Evolutionary conservation across 2,329 filamentous ascomycete species (phyloP).

Genomic region (Nannizzia gypsea): DNA sequence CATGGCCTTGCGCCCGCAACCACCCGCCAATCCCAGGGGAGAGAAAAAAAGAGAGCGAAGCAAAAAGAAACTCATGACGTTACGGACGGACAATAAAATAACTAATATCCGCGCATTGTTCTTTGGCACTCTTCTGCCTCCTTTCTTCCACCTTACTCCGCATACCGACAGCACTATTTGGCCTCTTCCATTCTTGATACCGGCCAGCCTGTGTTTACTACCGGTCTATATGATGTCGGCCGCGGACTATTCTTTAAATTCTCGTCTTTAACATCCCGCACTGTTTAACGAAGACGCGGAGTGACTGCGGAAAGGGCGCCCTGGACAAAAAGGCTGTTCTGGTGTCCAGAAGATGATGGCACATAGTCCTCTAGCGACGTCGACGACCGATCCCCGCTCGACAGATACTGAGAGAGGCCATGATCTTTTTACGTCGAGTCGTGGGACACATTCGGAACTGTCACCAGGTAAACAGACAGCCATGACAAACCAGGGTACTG

Average conservation of each 20-base stretch:
- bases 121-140: neutral
- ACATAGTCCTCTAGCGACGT: neutral
- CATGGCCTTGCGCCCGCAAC: neutral
- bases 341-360: neutral
- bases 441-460: neutral
- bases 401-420: neutral
- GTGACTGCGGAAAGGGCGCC: neutral
- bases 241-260: neutral
- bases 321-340: neutral
- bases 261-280: neutral
- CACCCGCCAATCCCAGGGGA: neutral
- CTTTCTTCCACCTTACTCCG: neutral
- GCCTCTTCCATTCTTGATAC: neutral
- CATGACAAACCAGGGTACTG: neutral
- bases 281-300: neutral
- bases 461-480: neutral
- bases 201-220: neutral
- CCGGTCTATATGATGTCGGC: neutral
- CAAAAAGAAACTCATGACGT: conserved; percentile 6
- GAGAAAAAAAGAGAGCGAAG: neutral
- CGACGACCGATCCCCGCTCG: neutral
- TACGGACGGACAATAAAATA: neutral
- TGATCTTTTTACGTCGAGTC: neutral
- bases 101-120: neutral
- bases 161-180: no score